Evolutionary conservation across 768 basidiomycete species (phyloP).

Genomic region (Pulveroboletus sp.): DNA sequence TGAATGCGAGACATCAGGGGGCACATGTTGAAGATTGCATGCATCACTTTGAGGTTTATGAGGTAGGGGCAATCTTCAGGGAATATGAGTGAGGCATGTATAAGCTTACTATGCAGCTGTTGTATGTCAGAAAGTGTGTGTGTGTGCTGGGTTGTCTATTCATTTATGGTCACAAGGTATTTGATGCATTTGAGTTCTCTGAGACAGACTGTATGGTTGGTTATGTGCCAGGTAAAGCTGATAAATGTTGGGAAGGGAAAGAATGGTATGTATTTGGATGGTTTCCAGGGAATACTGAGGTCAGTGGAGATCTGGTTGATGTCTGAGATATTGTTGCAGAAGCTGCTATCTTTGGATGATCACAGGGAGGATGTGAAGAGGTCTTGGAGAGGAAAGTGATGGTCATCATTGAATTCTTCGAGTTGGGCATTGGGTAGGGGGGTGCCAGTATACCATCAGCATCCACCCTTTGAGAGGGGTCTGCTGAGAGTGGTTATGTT

Average conservation of each 20-base stretch:
- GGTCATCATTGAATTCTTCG: neutral
- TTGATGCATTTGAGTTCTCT: neutral
- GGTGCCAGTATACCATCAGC: neutral
- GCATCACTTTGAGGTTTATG: neutral
- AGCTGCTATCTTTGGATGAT: too few relatives aligned
- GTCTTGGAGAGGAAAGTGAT: neutral
- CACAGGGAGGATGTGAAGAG: neutral
- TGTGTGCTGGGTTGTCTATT: neutral
- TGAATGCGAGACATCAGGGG: neutral
- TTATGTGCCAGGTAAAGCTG: neutral
- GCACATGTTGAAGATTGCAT: neutral
- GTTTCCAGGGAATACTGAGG: too few relatives aligned
- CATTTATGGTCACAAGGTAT: neutral
- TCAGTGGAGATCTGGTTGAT: too few relatives aligned
- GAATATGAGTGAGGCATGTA: neutral
- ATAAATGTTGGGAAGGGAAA: neutral
- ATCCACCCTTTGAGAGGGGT: neutral
- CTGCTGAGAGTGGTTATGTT: neutral
- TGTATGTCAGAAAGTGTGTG: neutral
- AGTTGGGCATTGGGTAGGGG: neutral
- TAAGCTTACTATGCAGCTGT: neutral
- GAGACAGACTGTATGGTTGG: neutral
- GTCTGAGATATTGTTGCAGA: too few relatives aligned
- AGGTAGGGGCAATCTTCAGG: neutral
- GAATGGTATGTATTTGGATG: too few relatives aligned